Conservation (phyloP, 306 rosid species). For the Cicer pinnatifidum region DNA sequence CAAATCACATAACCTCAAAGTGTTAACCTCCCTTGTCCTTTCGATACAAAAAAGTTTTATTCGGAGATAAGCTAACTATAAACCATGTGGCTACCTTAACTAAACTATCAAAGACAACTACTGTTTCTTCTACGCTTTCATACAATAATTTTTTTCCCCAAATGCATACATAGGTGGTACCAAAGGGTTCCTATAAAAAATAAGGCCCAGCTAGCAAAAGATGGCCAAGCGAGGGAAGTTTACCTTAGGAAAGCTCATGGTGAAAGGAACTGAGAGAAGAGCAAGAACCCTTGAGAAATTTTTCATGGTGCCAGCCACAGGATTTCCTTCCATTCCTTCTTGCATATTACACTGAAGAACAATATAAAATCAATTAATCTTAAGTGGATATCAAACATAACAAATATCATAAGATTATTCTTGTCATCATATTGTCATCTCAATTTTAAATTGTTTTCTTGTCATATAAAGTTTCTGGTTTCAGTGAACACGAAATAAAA, state of each 20-base stretch:
- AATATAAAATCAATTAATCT: conserved; percentile 16
- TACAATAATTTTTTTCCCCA: conserved; percentile 7
- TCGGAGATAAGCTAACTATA: conserved; percentile 10
- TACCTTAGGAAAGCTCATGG: conserved; percentile 87
- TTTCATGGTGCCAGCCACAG: conserved; percentile 77
- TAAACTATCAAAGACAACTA: conserved; percentile 31
- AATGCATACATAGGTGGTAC: conserved; percentile 32
- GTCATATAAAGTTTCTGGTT: background rate
- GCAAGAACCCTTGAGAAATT: conserved; percentile 82
- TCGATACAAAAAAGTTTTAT: background rate
- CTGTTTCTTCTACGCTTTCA: background rate
- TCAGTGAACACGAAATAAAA: conserved; percentile 13
- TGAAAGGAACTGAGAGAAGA: conserved; percentile 84
- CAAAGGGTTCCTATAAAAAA: conserved; percentile 3
- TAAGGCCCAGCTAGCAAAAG: conserved; percentile 6
- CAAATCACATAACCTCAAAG: background rate
- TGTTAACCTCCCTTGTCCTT: background rate
- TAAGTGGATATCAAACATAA: conserved; percentile 4
- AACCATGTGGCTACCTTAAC: conserved; percentile 16
- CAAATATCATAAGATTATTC: conserved; percentile 15
- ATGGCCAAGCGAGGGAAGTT: conserved; percentile 31
- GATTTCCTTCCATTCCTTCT: conserved; percentile 97
- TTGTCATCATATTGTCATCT: background rate
- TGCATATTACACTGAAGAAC: conserved; percentile 74
- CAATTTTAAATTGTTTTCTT: conserved; percentile 2